These are phyloP conservation scores for Scedosporium boydii DNA, from an alignment of 2,329 filamentous ascomycete species.

Conservation along the genomic window DNA sequence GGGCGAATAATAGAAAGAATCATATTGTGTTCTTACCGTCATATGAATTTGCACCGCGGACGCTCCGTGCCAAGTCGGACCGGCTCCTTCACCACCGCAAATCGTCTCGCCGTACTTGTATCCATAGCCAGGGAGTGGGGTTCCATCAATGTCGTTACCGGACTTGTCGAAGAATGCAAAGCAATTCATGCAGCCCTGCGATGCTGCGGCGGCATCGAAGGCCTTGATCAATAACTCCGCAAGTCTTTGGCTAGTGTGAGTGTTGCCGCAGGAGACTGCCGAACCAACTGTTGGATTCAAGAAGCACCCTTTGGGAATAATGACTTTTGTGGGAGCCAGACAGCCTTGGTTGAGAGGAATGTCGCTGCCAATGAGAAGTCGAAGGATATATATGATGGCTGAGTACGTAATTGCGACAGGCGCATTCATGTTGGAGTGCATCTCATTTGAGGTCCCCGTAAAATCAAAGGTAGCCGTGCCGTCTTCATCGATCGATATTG, in stretches of 20 bases:
- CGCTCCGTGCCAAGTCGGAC: constrained; percentile 62
- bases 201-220: constrained; percentile 69
- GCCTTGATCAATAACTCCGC: constrained; percentile 77
- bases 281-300: constrained; percentile 67
- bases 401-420: constrained; percentile 26
- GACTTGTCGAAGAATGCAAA: constrained; percentile 64
- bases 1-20: too few species aligned
- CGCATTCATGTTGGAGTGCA: constrained; percentile 25
- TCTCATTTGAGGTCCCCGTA: constrained; percentile 23
- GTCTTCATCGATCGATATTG: constrained; percentile 19
- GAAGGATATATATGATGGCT: constrained; percentile 78
- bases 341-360: constrained; percentile 85
- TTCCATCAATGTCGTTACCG: constrained; percentile 25
- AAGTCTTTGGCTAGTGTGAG: constrained; percentile 69
- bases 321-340: constrained; percentile 64
- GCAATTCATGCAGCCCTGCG: constrained; percentile 76
- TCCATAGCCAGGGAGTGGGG: constrained; percentile 31
- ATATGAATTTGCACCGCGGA: constrained; percentile 75
- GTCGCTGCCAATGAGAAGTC: constrained; percentile 69
- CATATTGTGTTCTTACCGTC: constrained; percentile 33
- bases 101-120: constrained; percentile 88
- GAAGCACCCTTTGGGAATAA: constrained; percentile 63
- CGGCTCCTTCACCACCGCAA: constrained; percentile 66
- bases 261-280: constrained; percentile 76
- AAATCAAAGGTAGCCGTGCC: constrained; percentile 27